phyloP scores from a whole-genome alignment of 768 basidiomycete genomes.

The Scleroderma citrinum region DNA sequence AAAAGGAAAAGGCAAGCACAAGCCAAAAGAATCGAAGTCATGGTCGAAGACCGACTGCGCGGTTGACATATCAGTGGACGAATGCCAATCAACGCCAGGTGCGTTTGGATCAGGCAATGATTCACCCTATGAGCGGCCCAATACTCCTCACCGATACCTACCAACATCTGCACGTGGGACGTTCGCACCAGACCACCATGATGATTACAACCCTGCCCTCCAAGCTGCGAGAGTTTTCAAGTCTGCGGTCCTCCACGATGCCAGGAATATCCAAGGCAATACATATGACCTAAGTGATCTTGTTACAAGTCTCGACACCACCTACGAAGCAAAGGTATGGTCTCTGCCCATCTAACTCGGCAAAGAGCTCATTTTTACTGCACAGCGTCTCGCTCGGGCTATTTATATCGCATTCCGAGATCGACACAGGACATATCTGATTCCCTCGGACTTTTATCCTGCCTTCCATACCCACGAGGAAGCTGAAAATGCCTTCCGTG shows the following conservation, averaged over 20 bases:
- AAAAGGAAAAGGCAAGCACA: constrained; percentile 28
- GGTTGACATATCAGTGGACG: constrained; percentile 8
- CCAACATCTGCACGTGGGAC: constrained; percentile 22
- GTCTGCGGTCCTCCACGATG: constrained; percentile 70
- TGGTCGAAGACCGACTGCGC: constrained; percentile 3
- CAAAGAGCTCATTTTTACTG: not conserved
- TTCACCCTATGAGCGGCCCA: constrained; percentile 5
- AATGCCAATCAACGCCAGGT: constrained; percentile 5
- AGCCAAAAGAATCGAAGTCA: constrained; percentile 2
- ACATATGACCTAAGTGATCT: constrained; percentile 38
- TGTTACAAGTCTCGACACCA: constrained; percentile 48
- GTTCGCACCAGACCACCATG: constrained; percentile 18
- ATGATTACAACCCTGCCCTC: constrained; percentile 36
- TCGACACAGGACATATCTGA: constrained; percentile 51
- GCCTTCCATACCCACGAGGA: constrained; percentile 54
- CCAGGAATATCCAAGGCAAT: constrained; percentile 57
- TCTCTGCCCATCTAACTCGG: not conserved
- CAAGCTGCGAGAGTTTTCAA: constrained; percentile 62
- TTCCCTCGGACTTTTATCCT: constrained; percentile 64
- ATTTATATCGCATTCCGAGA: constrained; percentile 59
- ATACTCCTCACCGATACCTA: constrained; percentile 34
- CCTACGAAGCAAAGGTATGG: constrained; percentile 62
- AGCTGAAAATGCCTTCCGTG: constrained; percentile 63
- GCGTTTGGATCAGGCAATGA: not conserved
- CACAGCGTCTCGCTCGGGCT: constrained; percentile 59